A percentile compares a stretch with the other conserved stretches of the same genome.
These are phyloP conservation scores for Phytopythium delawarense DNA, from an alignment of 352 stramenopile genomes.

Conservation along the genomic window DNA sequence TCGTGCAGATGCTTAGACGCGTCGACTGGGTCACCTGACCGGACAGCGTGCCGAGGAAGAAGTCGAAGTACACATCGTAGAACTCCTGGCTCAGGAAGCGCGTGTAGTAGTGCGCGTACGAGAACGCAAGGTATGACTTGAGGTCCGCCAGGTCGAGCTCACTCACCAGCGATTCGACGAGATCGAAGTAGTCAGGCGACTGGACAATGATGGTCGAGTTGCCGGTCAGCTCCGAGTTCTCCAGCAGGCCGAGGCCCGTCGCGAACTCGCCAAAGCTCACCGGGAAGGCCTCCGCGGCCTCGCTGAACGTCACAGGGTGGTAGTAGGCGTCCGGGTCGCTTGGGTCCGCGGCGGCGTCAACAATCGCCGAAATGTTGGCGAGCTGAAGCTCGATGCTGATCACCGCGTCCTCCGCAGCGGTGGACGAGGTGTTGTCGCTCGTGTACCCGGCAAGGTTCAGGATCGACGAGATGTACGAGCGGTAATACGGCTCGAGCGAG, in stretches of 20 bases:
- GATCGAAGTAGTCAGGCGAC: conserved; percentile 11
- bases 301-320: neutral
- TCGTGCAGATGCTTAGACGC: conserved; percentile 33
- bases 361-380: conserved; percentile 3
- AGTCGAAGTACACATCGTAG: conserved; percentile 81
- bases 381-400: conserved; percentile 10
- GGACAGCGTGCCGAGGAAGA: conserved; percentile 73
- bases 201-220: conserved; percentile 9
- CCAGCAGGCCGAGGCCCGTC: conserved; percentile 5
- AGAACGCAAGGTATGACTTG: conserved; percentile 44
- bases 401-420: neutral
- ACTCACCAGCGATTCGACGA: neutral
- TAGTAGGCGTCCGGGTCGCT: conserved; percentile 8
- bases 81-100: conserved; percentile 52
- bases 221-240: conserved; percentile 6
- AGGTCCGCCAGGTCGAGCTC: conserved; percentile 32
- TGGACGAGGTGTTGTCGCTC: neutral
- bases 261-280: conserved; percentile 7
- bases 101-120: conserved; percentile 30
- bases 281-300: neutral
- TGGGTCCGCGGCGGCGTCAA: conserved; percentile 1
- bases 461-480: conserved; percentile 33
- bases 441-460: conserved; percentile 27
- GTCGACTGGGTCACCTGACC: conserved; percentile 20
- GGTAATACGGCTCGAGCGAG: conserved; percentile 27